phyloP scores from a whole-genome alignment of 140 eudicot genomes.

The Stevia rebaudiana region DNA sequence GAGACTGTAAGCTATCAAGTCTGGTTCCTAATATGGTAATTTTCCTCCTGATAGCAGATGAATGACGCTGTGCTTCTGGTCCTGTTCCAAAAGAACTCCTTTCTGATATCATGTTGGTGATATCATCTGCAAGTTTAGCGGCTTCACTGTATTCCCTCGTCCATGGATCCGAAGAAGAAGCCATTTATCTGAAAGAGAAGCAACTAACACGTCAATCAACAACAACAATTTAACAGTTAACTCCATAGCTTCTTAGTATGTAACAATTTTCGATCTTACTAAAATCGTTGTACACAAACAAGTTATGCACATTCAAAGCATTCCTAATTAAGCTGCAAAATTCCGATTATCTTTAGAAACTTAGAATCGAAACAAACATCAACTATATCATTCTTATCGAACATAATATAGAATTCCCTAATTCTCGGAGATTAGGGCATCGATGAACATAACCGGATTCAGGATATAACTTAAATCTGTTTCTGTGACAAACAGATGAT shows the following conservation, averaged over 20 bases:
- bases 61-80: conserved; percentile 70
- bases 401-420: neutral
- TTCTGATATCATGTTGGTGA: conserved; percentile 63
- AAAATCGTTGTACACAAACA: neutral
- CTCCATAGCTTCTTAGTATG: too few species aligned
- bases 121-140: conserved; percentile 64
- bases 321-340: neutral
- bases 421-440: conserved; percentile 16
- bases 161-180: conserved; percentile 71
- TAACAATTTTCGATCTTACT: too few species aligned
- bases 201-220: neutral
- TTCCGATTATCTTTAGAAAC: neutral
- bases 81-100: conserved; percentile 56
- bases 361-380: neutral
- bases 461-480: neutral
- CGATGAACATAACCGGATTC: neutral
- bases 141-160: conserved; percentile 75
- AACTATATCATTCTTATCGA: neutral
- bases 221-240: too few species aligned
- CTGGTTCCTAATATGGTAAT: conserved; percentile 71
- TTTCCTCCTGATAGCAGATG: conserved; percentile 64
- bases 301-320: neutral
- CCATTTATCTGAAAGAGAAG: conserved; percentile 44
- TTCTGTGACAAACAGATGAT: neutral
- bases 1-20: conserved; percentile 65